phyloP scores from a whole-genome alignment of 345 rosid genomes.

The Firmiana major region DNA sequence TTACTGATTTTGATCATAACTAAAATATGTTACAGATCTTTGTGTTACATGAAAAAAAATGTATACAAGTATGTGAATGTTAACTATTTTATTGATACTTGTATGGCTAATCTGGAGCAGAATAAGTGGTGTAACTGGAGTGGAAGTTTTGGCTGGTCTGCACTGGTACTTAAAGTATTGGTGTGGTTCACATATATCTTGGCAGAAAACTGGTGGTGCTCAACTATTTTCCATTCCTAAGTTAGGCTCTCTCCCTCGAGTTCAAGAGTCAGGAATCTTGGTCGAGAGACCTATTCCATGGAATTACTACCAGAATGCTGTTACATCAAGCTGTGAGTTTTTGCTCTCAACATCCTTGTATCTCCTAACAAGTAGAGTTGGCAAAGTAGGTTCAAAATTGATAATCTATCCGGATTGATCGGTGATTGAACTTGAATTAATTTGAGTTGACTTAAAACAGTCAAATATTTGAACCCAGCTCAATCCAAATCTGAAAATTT shows the following conservation, averaged over 20 bases:
- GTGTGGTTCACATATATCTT: constrained; percentile 65
- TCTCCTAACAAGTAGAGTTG: background rate
- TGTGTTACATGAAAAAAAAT: background rate
- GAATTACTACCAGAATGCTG: constrained; percentile 84
- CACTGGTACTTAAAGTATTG: constrained; percentile 66
- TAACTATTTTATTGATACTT: background rate
- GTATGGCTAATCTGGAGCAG: constrained; percentile 27
- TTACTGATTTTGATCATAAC: background rate
- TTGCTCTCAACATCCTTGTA: background rate
- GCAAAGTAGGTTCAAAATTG: too few species aligned
- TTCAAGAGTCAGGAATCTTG: constrained; percentile 43
- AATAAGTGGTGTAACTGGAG: constrained; percentile 57
- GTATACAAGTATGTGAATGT: background rate
- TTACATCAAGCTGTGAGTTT: constrained; percentile 67
- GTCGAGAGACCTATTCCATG: constrained; percentile 55
- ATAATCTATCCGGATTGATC: too few species aligned
- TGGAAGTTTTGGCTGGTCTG: constrained; percentile 60
- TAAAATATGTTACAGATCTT: background rate
- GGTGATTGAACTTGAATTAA: too few species aligned
- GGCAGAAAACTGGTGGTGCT: constrained; percentile 69
- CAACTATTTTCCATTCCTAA: constrained; percentile 45
- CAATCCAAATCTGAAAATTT: too few species aligned
- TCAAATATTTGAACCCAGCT: too few species aligned
- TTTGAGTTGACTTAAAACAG: too few species aligned
- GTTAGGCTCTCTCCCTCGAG: constrained; percentile 47